A percentile compares a stretch with the other conserved stretches of the same genome.
These are phyloP conservation scores for Saturnispora mendoncae DNA, from an alignment of 805 yeast species.

Conservation along the genomic window DNA sequence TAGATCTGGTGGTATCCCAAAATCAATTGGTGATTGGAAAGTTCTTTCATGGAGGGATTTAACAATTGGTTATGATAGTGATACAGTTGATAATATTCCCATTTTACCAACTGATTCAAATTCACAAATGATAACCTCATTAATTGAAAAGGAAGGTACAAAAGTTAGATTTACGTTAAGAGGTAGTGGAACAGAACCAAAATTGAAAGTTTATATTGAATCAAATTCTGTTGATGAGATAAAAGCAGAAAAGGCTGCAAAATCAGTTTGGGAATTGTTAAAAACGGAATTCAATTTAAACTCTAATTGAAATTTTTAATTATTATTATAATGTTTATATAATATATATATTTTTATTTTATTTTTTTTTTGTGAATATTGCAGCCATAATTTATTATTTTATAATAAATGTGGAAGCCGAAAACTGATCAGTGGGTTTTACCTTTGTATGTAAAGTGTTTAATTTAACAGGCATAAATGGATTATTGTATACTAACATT, in stretches of 20 bases:
- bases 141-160: conserved; percentile 26
- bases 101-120: conserved; percentile 57
- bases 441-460: background rate
- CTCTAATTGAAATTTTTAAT: background rate
- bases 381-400: too few species aligned
- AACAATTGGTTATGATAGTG: conserved; percentile 72
- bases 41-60: conserved; percentile 74
- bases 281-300: conserved; percentile 13
- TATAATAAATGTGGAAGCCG: background rate
- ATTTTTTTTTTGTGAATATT: too few species aligned
- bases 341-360: background rate
- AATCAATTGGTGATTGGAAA: conserved; percentile 43
- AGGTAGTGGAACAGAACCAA: conserved; percentile 97
- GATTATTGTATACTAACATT: too few species aligned
- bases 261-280: conserved; percentile 57
- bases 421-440: background rate
- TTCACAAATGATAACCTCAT: conserved; percentile 82
- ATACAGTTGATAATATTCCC: conserved; percentile 50
- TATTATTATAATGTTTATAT: background rate
- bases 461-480: too few species aligned
- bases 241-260: conserved; percentile 45
- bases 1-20: conserved; percentile 31
- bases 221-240: conserved; percentile 44
- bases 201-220: conserved; percentile 84
- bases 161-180: conserved; percentile 63